Evolutionary conservation across 768 basidiomycete genomes (phyloP), one percentile per base, ranked within the genome.

Genomic region (Leccinum incarnatum): DNA sequence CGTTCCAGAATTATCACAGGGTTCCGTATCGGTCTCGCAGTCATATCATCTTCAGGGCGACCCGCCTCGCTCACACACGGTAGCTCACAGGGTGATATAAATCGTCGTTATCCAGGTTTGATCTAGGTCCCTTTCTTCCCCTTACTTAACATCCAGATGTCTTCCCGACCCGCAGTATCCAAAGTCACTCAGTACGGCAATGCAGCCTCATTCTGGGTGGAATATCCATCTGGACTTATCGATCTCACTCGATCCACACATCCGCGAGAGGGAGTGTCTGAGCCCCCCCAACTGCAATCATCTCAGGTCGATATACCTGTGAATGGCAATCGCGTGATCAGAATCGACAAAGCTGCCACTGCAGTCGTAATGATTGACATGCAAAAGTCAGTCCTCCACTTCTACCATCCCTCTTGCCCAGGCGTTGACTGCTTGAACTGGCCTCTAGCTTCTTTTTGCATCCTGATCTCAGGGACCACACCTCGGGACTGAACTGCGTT

Each of bases 331-430:
- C 77, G 84, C 23, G 74, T 71, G 19, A 70, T 87, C 50, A 75
- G 86, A 52, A 72, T 87, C 27, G 76, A 82, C 63, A 78, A 75
- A 34, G 71, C 77, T 30, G 70, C 75, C 51, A 81, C 78, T 17
- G 87, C 86, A 10, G 70, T 83, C 55, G 81, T 87, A n/a, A 76
- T 88, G 19, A 79, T 88, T 53, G 87, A 88, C 65, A 88, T 89
- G 88, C 87, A 88, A 68, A 89, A 88, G 87, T 87, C 65, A 59
- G 77, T 61, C n/a, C 17, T 37, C 34, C n/a, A 25, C 49, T 50
- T 30, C 7, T n/a, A 19, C 21, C 32, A 9, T 47, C 15, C 27
- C 21, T 29, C 7, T 29, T 63, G 14, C 8, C n/a, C 48, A 14
- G 30, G 55, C 49, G 54, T 61, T 62, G 42, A 65, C 50, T 27